phyloP scores from a whole-genome alignment of 31 red algal species.

The Odonthalia washingtoniensis region DNA sequence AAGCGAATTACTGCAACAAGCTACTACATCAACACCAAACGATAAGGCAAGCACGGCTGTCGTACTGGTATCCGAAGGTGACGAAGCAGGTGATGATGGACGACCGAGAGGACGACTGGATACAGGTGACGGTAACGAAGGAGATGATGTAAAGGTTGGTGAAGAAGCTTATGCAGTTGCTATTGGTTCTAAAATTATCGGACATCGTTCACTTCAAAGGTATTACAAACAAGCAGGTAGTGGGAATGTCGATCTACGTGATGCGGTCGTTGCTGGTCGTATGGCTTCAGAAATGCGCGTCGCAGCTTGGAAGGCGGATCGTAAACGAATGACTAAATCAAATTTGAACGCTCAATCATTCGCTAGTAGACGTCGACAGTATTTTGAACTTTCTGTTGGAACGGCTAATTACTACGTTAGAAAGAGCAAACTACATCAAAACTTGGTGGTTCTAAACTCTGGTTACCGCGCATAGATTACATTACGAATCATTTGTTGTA shows the following conservation, averaged over 20 bases:
- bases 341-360: conserved; percentile 25
- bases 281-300: conserved; percentile 19
- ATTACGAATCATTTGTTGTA: no score
- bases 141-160: conserved; percentile 56
- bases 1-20: not conserved
- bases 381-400: conserved; percentile 46
- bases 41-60: not conserved
- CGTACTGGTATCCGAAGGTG: not conserved
- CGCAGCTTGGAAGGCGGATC: conserved; percentile 29
- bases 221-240: conserved; percentile 69
- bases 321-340: not conserved
- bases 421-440: conserved; percentile 54
- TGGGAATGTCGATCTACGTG: conserved; percentile 2
- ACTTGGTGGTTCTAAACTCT: conserved; percentile 80
- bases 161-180: conserved; percentile 52
- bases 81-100: conserved; percentile 1
- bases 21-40: not conserved
- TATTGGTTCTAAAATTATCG: conserved; percentile 40
- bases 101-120: conserved; percentile 7
- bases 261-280: conserved; percentile 36
- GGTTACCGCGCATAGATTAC: conserved; percentile 92
- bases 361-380: conserved; percentile 3
- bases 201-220: conserved; percentile 66
- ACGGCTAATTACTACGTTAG: conserved; percentile 59
- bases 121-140: conserved; percentile 45